Evolutionary conservation across 2,329 filamentous ascomycete genomes (phyloP).

Genomic region (Neoarthrinium moseri): DNA sequence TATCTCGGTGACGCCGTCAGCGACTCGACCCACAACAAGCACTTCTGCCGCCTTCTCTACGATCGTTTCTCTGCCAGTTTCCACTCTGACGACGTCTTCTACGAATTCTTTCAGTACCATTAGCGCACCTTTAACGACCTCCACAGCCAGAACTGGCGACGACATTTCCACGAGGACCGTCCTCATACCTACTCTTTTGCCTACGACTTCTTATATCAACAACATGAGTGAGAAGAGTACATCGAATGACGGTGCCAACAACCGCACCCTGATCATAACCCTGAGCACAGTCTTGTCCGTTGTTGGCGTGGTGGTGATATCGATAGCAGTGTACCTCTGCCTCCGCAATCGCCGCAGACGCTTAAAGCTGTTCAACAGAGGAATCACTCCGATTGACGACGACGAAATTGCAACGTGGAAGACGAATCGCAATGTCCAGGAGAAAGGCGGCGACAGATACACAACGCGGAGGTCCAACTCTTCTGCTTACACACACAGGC

Average conservation of each 20-base stretch:
- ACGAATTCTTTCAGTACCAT: neutral
- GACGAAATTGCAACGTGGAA: conserved; percentile 68
- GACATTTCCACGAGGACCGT: no score
- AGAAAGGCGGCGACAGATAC: conserved; percentile 26
- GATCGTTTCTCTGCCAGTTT: neutral
- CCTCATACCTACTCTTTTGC: neutral
- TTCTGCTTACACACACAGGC: conserved; percentile 37
- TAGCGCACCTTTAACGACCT: neutral
- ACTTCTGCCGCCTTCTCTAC: neutral
- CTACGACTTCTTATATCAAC: neutral
- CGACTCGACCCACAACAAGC: neutral
- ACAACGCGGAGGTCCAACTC: conserved; percentile 24
- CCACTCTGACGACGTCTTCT: neutral
- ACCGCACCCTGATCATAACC: conserved; percentile 46
- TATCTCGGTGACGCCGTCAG: neutral
- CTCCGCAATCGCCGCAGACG: conserved; percentile 37
- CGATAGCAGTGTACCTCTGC: conserved; percentile 34
- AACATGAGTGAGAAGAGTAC: neutral
- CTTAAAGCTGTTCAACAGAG: conserved; percentile 47
- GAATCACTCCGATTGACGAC: conserved; percentile 61
- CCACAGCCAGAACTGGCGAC: no score
- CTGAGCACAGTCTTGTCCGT: conserved; percentile 50
- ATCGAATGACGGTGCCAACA: conserved; percentile 14
- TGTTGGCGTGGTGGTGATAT: conserved; percentile 39
- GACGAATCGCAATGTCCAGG: conserved; percentile 29